These are phyloP conservation scores for Colletotrichum acutatum DNA, from an alignment of 2,329 filamentous ascomycete genomes.

Conservation along the genomic window DNA sequence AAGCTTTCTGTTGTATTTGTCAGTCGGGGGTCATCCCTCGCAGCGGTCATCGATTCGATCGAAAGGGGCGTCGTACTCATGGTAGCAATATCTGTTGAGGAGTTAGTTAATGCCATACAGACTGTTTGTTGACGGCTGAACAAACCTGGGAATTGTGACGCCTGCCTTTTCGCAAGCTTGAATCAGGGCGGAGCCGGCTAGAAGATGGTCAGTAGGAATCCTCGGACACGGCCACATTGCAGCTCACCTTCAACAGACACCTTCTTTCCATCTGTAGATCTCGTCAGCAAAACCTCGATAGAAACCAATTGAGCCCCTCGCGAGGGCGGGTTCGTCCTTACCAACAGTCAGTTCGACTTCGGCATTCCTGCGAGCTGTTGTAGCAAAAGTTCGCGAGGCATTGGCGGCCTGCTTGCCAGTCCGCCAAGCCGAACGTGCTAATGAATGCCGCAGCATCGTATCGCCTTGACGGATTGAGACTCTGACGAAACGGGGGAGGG, in stretches of 20 bases:
- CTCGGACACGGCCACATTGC: constrained; percentile 35
- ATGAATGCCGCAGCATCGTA: constrained; percentile 76
- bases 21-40: constrained; percentile 45
- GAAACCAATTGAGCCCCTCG: constrained; percentile 43
- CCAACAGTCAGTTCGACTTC: constrained; percentile 98
- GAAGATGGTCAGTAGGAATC: constrained; percentile 40
- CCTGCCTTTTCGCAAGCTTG: constrained; percentile 99
- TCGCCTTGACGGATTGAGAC: constrained; percentile 65
- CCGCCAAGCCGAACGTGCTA: constrained; percentile 76
- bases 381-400: constrained; percentile 83
- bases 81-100: constrained; percentile 87
- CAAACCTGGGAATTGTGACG: constrained; percentile 84
- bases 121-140: constrained; percentile 31
- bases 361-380: constrained; percentile 80
- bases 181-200: constrained; percentile 95
- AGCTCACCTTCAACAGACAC: constrained; percentile 90
- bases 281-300: constrained; percentile 45
- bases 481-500: constrained; percentile 48
- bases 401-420: constrained; percentile 67
- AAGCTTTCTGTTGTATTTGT: constrained; percentile 76
- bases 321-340: constrained; percentile 51
- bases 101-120: constrained; percentile 38
- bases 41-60: constrained; percentile 38
- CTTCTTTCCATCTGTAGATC: constrained; percentile 87
- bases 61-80: constrained; percentile 76